phyloP scores from a whole-genome alignment of 768 basidiomycete species.

The Infundibulicybe gibba region DNA sequence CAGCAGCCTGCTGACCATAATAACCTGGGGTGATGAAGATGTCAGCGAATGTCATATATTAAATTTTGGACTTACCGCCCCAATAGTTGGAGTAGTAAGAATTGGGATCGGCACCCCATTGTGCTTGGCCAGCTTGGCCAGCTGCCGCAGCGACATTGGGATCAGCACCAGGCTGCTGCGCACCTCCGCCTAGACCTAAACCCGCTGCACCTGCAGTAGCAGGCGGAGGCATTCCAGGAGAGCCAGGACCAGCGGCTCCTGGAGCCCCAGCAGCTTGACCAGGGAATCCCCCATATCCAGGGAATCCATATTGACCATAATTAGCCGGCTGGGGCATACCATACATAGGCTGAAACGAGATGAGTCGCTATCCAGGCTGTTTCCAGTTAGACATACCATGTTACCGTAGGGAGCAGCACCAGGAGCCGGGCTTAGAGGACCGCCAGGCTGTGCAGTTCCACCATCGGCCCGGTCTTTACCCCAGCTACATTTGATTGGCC shows the following conservation, averaged over 20 bases:
- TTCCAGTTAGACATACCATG: conserved; percentile 51
- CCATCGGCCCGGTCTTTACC: conserved; percentile 92
- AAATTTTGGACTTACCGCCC: conserved; percentile 55
- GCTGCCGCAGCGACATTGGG: conserved; percentile 47
- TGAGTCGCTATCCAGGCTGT: conserved; percentile 3
- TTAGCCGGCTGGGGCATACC: conserved; percentile 82
- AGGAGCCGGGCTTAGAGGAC: conserved; percentile 56
- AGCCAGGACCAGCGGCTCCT: conserved; percentile 44
- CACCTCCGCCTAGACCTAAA: conserved; percentile 50
- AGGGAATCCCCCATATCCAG: conserved; percentile 70
- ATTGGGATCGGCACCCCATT: conserved; percentile 75
- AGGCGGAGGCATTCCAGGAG: conserved; percentile 57
- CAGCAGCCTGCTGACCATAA: conserved; percentile 71
- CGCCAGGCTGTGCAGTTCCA: conserved; percentile 46
- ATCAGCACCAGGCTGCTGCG: conserved; percentile 55
- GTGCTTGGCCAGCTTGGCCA: conserved; percentile 62
- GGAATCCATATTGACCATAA: conserved; percentile 79
- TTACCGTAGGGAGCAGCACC: conserved; percentile 70
- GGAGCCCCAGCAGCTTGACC: conserved; percentile 49
- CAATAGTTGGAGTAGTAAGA: conserved; percentile 81
- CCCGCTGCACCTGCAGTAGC: conserved; percentile 51
- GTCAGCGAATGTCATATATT: conserved; percentile 7
- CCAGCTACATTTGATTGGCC: conserved; percentile 99
- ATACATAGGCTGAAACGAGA: conserved; percentile 68
- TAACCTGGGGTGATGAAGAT: conserved; percentile 49